Base-by-base conservation (phyloP, 2,329 filamentous ascomycete species). In the Coleophoma cylindrospora region DNA sequence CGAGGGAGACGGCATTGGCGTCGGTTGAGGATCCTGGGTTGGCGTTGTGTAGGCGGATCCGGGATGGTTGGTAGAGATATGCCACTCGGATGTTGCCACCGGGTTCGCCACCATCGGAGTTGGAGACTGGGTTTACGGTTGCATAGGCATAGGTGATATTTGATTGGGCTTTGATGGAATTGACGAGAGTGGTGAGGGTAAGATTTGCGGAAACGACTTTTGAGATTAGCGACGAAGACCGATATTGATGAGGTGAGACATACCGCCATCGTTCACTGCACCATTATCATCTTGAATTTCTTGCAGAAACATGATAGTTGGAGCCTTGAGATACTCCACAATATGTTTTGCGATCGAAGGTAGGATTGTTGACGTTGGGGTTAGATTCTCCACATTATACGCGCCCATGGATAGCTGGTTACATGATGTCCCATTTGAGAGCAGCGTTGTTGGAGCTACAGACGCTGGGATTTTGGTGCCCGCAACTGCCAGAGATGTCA, bases 81-180 rank as follows among this genome's bases (percentile, higher is more conserved):
- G 83, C 84, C 43, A 74, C 72, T 41, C 85, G 84, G 65, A 89
- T 89, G 70, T 89, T 89, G 36, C 84, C 84, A 13, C 86, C 85
- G 1, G 83, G 80, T 53, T 79, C 69, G 34, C 86, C 86, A 51
- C 86, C 86, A 56, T 88, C 83, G 54, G 75, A 58, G 64, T 78
- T 73, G 62, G 87, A 70, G 34, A 75, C 67, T 2, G 85, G 84
- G 40, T 70, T 72, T 49, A 89, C 75, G 54, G 82, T 76, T 27
- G 75, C 70, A 60, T 77, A 88, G 38, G 71, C 68, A 67, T 89
- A 89, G 40, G 64, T 58, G 10, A 73, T 66, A 1, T 77, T 70
- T 21, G 75, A 76, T 36, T 70, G 72, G 10, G 73, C 67, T 3
- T 64, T 65, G 59, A 88, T 81, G 14, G 76, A 76, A 2, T 70